phyloP scores from a whole-genome alignment of 164 flowering plant species.

The Berberis thunbergii region DNA sequence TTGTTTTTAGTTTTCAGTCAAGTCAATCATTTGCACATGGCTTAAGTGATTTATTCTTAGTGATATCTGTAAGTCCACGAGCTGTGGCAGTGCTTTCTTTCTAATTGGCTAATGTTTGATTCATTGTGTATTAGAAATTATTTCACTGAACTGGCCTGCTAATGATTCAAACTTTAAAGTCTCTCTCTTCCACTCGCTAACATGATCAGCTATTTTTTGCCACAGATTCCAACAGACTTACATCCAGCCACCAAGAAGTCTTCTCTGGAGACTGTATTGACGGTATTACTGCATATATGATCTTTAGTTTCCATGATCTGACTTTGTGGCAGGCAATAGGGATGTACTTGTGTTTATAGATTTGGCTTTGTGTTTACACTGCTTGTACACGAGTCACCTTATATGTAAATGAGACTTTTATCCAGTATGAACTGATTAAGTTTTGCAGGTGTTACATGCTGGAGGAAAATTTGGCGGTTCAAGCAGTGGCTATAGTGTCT shows the following conservation, averaged over 20 bases:
- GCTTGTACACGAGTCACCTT: too few species aligned
- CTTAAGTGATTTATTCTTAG: too few species aligned
- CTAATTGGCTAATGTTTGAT: background rate
- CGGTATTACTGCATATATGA: conserved; percentile 43
- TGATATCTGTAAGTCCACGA: background rate
- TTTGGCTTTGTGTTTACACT: background rate
- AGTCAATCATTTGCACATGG: background rate
- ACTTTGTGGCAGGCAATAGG: background rate
- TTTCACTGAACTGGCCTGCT: too few species aligned
- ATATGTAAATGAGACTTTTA: too few species aligned
- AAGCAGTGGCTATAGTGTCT: conserved; percentile 91
- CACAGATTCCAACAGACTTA: conserved; percentile 91
- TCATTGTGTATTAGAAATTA: background rate
- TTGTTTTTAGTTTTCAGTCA: background rate
- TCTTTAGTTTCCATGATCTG: background rate
- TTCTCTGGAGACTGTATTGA: conserved; percentile 90
- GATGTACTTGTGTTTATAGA: background rate
- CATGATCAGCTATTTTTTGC: background rate
- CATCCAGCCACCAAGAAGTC: conserved; percentile 91
- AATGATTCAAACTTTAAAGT: background rate
- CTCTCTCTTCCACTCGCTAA: background rate
- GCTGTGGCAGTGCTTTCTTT: background rate
- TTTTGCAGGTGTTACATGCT: conserved; percentile 84
- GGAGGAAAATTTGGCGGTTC: conserved; percentile 99
- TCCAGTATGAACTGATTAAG: background rate